Conservation (phyloP, 108 stramenopile species). For the Licmophora abbreviata region DNA sequence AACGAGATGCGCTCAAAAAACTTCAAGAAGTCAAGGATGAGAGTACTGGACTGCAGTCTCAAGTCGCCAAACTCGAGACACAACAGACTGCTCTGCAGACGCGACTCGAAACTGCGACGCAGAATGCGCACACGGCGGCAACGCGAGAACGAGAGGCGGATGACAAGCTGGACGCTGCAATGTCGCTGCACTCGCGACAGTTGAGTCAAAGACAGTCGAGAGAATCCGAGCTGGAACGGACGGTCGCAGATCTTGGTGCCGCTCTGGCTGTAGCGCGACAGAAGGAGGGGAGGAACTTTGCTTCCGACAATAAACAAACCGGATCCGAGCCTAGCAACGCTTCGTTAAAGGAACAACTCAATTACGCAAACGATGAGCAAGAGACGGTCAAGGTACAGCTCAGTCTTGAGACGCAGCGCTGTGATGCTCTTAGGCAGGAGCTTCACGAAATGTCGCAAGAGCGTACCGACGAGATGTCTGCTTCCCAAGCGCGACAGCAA, state of each 20-base stretch:
- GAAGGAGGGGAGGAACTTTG: no score
- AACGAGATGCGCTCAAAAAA: slow-evolving; percentile 37
- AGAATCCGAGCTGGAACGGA: slow-evolving; percentile 72
- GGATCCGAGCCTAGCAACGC: slow-evolving; percentile 6
- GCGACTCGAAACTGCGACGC: slow-evolving; percentile 54
- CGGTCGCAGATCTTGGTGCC: slow-evolving; percentile 68
- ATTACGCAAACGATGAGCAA: slow-evolving; percentile 32
- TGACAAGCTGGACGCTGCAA: slow-evolving; percentile 57
- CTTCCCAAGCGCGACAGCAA: slow-evolving; percentile 37
- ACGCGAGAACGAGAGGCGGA: slow-evolving; percentile 73
- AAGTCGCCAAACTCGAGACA: slow-evolving; percentile 34
- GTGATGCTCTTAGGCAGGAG: slow-evolving; percentile 54
- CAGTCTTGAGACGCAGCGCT: slow-evolving; percentile 28
- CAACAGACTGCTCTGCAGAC: slow-evolving; percentile 56
- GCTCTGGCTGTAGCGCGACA: slow-evolving; percentile 49
- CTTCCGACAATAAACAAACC: no score
- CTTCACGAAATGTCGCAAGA: slow-evolving; percentile 61
- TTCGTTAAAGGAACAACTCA: slow-evolving; percentile 19
- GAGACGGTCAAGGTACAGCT: slow-evolving; percentile 42
- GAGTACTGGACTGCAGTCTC: slow-evolving; percentile 28
- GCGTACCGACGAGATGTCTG: slow-evolving; percentile 46
- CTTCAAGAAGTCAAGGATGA: slow-evolving; percentile 34
- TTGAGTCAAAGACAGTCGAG: slow-evolving; percentile 59
- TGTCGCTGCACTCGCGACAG: slow-evolving; percentile 71
- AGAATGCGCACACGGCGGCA: slow-evolving; percentile 53